Percentiles rank a stretch among this genome's conserved stretches.
Conservation (phyloP, 495 filamentous ascomycete genomes). For the Haplographium delicatum region DNA sequence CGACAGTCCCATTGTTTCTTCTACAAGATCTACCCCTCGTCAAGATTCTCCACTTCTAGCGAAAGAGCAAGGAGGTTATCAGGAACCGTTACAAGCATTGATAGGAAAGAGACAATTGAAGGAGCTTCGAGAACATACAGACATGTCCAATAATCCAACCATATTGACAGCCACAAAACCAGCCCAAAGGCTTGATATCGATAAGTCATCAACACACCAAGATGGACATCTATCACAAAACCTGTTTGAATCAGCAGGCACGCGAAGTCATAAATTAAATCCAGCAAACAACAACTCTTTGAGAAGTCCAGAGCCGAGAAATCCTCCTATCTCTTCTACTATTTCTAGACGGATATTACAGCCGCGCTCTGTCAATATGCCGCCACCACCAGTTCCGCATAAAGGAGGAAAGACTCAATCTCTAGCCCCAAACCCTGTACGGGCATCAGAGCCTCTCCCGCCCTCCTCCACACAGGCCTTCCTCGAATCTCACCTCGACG, state of each 20-base stretch:
- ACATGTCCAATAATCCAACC: conserved; percentile 14
- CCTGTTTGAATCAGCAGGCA: background rate
- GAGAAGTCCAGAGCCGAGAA: background rate
- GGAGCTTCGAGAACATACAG: background rate
- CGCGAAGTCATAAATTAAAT: background rate
- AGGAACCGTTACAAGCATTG: background rate
- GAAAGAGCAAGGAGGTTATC: background rate
- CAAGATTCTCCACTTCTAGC: background rate
- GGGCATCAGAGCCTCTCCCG: conserved; percentile 1
- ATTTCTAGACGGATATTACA: conserved; percentile 5
- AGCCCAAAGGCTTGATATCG: background rate
- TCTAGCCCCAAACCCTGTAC: conserved; percentile 3
- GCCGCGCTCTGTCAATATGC: conserved; percentile 12
- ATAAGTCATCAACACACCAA: background rate
- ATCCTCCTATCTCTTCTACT: background rate
- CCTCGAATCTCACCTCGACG: conserved; percentile 39
- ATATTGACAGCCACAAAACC: conserved; percentile 16
- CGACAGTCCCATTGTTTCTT: conserved; percentile 13
- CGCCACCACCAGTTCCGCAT: conserved; percentile 4
- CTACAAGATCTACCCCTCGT: background rate
- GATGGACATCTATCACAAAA: too few relatives aligned
- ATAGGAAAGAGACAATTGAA: conserved; percentile 3
- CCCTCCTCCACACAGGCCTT: conserved; percentile 41
- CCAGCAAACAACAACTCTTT: background rate
- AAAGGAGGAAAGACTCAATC: conserved; percentile 9